Conservation (phyloP, 257 asterid genomes). For the Marsdenia floribunda region DNA sequence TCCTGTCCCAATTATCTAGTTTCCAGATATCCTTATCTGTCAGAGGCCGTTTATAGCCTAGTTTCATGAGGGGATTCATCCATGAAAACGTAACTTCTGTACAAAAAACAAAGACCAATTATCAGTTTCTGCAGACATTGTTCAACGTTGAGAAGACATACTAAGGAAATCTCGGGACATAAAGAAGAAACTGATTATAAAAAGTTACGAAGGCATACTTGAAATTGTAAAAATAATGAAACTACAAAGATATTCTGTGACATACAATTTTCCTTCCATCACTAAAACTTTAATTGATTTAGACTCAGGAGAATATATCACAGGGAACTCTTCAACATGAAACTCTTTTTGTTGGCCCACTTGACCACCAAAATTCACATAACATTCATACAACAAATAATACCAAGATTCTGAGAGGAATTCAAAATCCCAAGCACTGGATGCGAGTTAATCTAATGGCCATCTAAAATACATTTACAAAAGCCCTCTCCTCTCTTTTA, state of each 20-base stretch:
- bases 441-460: background rate
- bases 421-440: background rate
- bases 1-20: conserved; percentile 88
- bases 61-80: conserved; percentile 84
- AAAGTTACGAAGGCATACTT: background rate
- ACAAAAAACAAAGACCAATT: conserved; percentile 14
- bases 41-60: conserved; percentile 84
- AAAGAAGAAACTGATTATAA: background rate
- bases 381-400: background rate
- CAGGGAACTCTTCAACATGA: background rate
- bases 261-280: background rate
- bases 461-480: background rate
- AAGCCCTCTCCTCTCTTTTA: background rate
- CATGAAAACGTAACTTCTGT: conserved; percentile 64
- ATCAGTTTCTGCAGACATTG: conserved; percentile 19
- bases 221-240: background rate
- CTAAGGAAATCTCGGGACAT: background rate
- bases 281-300: background rate
- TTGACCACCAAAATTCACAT: background rate
- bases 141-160: conserved; percentile 5
- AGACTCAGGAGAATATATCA: background rate
- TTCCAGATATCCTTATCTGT: conserved; percentile 97
- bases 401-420: background rate
- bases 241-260: conserved; percentile 1
- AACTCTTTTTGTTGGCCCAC: background rate